Base-by-base conservation (phyloP, 169 alveolate species). In the Babesia sp. region DNA sequence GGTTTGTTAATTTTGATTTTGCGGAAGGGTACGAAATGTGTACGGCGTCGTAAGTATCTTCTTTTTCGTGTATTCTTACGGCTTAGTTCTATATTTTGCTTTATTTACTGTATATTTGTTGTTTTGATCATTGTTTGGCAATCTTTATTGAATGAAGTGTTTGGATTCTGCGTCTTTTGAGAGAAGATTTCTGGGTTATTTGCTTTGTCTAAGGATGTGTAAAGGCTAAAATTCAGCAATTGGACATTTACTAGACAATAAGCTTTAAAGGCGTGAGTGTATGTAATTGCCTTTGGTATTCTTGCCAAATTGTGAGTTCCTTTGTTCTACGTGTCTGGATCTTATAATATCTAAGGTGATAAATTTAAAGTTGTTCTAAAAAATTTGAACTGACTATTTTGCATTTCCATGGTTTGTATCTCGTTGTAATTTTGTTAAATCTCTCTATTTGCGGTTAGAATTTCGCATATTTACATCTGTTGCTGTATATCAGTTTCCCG, bases 21-120 rank as follows among this genome's bases (percentile, higher is more conserved):
- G 50, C 16, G 18, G 8, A 8, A 48, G 56, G 28, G 56, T 48
- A 20, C 56, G 12, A 8, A 48, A 48, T 48, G 56, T 48, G 56
- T 48, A 48, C 56, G 56, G 56, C 56, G 20, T 12, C 56, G 56
- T 48, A 48, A 18, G 20, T 20, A 48, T 48, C 56, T 48, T 48
- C 56, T 28, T 48, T 20, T 48, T 18, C 56, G 56, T 28, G 33
- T 48, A 48, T 48, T 48, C 56, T 14, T 48, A 39, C 46, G 14
- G 46, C 20, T 48, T 8, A 6, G 33, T 12, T 48, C 8, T 20
- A 48, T 48, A 48, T 48, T 12, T 18, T 48, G 9, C 28, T 20
- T 12, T 28, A 6, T 48, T 48, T 12, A 20, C 20, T 14, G 20
- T 48, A 18, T 6, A 12, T 48, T 48, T 48, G 7, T 18, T 20